A percentile compares a stretch with the other conserved stretches of the same genome.
phyloP scores from a whole-genome alignment of 2,329 filamentous ascomycete species.

The Fusarium hainanense region DNA sequence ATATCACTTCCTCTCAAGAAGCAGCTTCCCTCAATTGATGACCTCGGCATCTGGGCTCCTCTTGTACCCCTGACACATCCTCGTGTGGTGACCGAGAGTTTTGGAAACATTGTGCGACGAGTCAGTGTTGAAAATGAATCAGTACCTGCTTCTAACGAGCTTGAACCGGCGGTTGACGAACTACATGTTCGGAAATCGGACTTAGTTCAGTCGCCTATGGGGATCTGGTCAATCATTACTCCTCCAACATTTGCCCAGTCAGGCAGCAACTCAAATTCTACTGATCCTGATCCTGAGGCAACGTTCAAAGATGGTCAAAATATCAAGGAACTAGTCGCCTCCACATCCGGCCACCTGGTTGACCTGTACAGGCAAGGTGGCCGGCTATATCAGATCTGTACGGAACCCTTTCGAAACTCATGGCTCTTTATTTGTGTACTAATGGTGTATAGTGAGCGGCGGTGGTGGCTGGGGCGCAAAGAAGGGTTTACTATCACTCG shows the following conservation, averaged over 20 bases:
- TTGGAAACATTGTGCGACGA: slow-evolving; percentile 82
- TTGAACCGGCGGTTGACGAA: slow-evolving; percentile 72
- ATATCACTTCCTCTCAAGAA: slow-evolving; percentile 45
- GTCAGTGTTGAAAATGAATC: slow-evolving; percentile 61
- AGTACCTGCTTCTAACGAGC: slow-evolving; percentile 75
- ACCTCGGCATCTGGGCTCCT: slow-evolving; percentile 54
- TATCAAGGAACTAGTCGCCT: slow-evolving; percentile 36
- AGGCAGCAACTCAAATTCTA: slow-evolving; percentile 5
- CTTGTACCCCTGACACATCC: slow-evolving; percentile 72
- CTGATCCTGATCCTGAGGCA: slow-evolving; percentile 35
- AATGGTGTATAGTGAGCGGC: slow-evolving; percentile 69
- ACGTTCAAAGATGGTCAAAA: slow-evolving; percentile 38
- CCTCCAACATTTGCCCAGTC: slow-evolving; percentile 53
- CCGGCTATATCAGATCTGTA: slow-evolving; percentile 57
- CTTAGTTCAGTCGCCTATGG: slow-evolving; percentile 60
- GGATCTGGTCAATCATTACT: slow-evolving; percentile 79
- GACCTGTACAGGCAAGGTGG: slow-evolving; percentile 56
- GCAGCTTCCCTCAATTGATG: slow-evolving; percentile 34
- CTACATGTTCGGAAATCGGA: slow-evolving; percentile 60
- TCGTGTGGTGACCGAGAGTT: slow-evolving; percentile 70
- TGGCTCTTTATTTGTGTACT: slow-evolving; percentile 10
- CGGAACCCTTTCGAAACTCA: slow-evolving; percentile 4
- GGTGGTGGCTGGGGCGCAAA: slow-evolving; percentile 88
- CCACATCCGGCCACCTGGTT: slow-evolving; percentile 47
- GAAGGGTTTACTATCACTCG: slow-evolving; percentile 80